Percentiles rank a stretch among this genome's conserved stretches.
phyloP scores from a whole-genome alignment of 1,284 basidiomycete species.

The Amylostereum areolatum region DNA sequence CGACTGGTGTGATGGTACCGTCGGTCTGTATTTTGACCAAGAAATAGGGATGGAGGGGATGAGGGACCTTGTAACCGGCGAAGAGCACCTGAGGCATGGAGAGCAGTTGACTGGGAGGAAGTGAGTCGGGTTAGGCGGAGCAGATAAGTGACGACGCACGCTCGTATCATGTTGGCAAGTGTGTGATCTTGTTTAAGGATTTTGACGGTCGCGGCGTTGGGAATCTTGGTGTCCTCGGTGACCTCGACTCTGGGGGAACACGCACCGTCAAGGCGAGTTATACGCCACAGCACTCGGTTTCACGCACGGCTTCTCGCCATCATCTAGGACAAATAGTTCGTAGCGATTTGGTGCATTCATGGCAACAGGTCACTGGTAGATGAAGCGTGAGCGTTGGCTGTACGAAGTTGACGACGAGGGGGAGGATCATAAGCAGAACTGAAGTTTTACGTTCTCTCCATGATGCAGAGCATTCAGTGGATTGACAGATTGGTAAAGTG shows the following conservation, averaged over 20 bases:
- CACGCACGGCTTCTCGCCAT: conserved; percentile 88
- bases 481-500: conserved; percentile 45
- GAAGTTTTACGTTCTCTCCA: conserved; percentile 17
- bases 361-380: conserved; percentile 11
- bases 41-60: conserved; percentile 93
- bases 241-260: conserved; percentile 70
- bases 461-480: conserved; percentile 33
- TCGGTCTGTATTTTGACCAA: conserved; percentile 95
- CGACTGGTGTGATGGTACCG: conserved; percentile 78
- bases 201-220: conserved; percentile 92
- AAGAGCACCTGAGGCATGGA: conserved; percentile 84
- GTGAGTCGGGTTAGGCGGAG: neutral
- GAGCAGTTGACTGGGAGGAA: conserved; percentile 70
- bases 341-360: conserved; percentile 95
- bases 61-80: conserved; percentile 96
- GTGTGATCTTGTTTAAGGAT: conserved; percentile 98
- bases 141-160: conserved; percentile 50
- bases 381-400: conserved; percentile 1
- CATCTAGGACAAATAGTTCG: conserved; percentile 87
- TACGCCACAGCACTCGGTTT: neutral
- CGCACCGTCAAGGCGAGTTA: conserved; percentile 7
- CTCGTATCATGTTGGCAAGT: conserved; percentile 90
- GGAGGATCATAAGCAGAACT: conserved; percentile 21
- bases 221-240: conserved; percentile 94
- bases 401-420: neutral